These are phyloP conservation scores for Fusarium gaditjirri DNA, from an alignment of 2,329 filamentous ascomycete genomes.

Conservation along the genomic window DNA sequence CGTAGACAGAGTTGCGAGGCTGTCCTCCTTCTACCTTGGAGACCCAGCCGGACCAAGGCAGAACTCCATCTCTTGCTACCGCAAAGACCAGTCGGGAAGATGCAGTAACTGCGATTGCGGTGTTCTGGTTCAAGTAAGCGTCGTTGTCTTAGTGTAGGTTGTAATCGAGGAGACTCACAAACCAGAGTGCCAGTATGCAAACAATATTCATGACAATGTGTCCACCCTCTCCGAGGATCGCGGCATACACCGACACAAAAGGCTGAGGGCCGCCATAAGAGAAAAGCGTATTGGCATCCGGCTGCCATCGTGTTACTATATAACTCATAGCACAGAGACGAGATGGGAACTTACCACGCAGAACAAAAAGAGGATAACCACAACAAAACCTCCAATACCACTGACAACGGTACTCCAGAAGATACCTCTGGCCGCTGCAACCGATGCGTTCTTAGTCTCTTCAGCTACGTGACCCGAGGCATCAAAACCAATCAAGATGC, in stretches of 20 bases:
- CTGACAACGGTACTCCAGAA: slow-evolving; percentile 1
- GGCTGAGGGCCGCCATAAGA: background rate
- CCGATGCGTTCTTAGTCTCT: background rate
- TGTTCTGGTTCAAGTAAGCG: background rate
- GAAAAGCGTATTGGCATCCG: background rate
- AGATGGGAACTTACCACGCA: background rate
- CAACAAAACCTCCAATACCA: background rate
- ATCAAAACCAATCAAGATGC: background rate
- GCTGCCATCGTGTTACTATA: background rate
- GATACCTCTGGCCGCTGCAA: background rate
- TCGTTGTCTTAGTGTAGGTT: too few species aligned
- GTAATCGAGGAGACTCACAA: background rate
- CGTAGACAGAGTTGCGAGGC: background rate
- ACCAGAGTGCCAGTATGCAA: background rate
- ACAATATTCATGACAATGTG: background rate
- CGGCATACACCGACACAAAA: background rate
- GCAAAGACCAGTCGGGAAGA: background rate
- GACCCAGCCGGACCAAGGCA: background rate
- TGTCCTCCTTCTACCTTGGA: background rate
- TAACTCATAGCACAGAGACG: rapidly evolving
- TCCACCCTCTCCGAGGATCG: background rate
- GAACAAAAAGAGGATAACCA: background rate
- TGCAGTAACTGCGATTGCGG: background rate
- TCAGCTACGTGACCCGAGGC: background rate
- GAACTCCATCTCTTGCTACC: background rate